phyloP scores from a whole-genome alignment of 495 filamentous ascomycete genomes.

The Pyronema domesticum region DNA sequence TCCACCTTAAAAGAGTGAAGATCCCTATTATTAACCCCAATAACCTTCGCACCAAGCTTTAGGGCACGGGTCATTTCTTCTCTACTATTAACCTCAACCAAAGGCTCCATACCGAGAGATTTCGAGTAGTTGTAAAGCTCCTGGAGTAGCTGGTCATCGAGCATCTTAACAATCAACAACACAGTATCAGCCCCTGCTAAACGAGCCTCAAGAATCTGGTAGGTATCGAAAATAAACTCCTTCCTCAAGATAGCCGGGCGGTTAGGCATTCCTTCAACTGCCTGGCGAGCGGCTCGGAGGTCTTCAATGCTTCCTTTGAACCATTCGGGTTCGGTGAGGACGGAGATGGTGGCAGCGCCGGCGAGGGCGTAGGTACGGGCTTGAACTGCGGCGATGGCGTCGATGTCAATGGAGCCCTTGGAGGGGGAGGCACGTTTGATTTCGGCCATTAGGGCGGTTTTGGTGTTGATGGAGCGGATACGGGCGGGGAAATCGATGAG shows the following conservation, averaged over 20 bases:
- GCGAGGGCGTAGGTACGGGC: slow-evolving; percentile 82
- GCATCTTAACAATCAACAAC: slow-evolving; percentile 95
- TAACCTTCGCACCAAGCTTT: slow-evolving; percentile 74
- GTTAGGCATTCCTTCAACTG: slow-evolving; percentile 74
- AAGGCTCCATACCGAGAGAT: slow-evolving; percentile 86
- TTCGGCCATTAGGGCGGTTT: slow-evolving; percentile 59
- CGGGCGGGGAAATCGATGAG: slow-evolving; percentile 67
- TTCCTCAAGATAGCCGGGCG: slow-evolving; percentile 83
- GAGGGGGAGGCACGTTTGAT: slow-evolving; percentile 95
- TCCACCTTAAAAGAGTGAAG: slow-evolving; percentile 93
- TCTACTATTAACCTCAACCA: slow-evolving; percentile 89
- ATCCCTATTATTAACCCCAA: slow-evolving; percentile 96
- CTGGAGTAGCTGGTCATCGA: slow-evolving; percentile 54
- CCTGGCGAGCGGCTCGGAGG: slow-evolving; percentile 69
- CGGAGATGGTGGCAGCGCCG: slow-evolving; percentile 89
- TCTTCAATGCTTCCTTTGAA: slow-evolving; percentile 97
- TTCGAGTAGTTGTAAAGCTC: slow-evolving; percentile 73
- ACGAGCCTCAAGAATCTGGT: slow-evolving; percentile 90
- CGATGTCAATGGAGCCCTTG: slow-evolving; percentile 79
- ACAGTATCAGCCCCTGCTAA: slow-evolving; percentile 91
- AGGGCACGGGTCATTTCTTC: slow-evolving; percentile 85
- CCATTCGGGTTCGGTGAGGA: slow-evolving; percentile 95
- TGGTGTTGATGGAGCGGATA: slow-evolving; percentile 48
- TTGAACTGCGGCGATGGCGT: slow-evolving; percentile 74
- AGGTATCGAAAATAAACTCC: slow-evolving; percentile 96